Base-by-base conservation (phyloP, 2,329 filamentous ascomycete genomes). In the Aspergillus luchuensis region DNA sequence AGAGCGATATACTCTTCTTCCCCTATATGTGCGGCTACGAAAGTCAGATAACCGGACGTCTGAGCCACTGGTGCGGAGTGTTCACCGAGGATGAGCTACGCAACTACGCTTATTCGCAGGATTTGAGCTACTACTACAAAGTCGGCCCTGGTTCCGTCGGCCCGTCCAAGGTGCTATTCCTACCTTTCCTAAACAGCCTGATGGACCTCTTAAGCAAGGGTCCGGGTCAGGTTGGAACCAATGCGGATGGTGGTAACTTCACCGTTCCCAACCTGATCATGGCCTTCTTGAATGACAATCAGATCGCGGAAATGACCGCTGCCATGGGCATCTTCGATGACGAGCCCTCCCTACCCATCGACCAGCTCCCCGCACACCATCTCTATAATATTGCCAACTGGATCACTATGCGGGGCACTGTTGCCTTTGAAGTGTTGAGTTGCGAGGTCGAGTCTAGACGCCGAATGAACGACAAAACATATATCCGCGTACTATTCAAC, bases 1-100 rank as follows among this genome's bases (percentile, higher is more conserved):
- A 81, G 33, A 74, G 72, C 1, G 85, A 89, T 59, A 77, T 87
- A 45, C 78, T 76, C 7, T 81, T 83, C 48, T 86, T 90, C 53
- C 87, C 87, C 0, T 89, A 90, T 66, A 79, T 90, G n/a, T 91
- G 88, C 66, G 88, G 87, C 4, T 91, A 89, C 61, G 88, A 91
- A 67, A 86, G 83, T 3, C 88, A 90, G 67, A 89, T 90, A 64
- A 85, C 80, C 0, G 87, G 88, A 1, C 76, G 75, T 2, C 72
- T 85, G 4, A 89, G 85, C 4, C 85, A 87, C 0, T 90, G 85
- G 78, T 90, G 88, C 70, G 77, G 78, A 54, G 78, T 88, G 15
- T 87, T 89, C 67, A 87, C 82, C 3, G 78, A 87, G 36, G 78
- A 85, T 2, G 88, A 91, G 71, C 79, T 89, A 57, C 77, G 82